Conservation (phyloP, 306 rosid genomes). For the Comarum palustre region DNA sequence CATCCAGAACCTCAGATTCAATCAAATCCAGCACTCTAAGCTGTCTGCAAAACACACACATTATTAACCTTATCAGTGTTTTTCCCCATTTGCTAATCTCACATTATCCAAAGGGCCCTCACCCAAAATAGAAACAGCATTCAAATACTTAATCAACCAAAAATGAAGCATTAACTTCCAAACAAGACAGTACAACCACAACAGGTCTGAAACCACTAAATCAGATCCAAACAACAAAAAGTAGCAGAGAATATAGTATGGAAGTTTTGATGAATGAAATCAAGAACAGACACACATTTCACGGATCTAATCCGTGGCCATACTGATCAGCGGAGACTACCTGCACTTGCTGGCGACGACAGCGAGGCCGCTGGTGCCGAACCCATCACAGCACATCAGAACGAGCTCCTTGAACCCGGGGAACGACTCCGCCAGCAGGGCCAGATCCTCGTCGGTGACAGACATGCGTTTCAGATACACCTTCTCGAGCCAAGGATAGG, state of each 20-base stretch:
- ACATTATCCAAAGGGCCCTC: neutral
- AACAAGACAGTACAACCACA: slow-evolving; percentile 7
- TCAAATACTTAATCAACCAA: neutral
- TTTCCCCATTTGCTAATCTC: slow-evolving; percentile 15
- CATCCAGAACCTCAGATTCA: slow-evolving; percentile 56
- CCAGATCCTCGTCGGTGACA: slow-evolving; percentile 61
- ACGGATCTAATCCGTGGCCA: too few species aligned
- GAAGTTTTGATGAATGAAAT: too few species aligned
- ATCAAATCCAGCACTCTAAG: slow-evolving; percentile 78
- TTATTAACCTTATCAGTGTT: neutral
- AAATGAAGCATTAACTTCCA: slow-evolving; percentile 7
- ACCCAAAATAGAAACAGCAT: neutral
- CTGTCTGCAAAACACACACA: slow-evolving; percentile 44
- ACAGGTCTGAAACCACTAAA: slow-evolving; percentile 21
- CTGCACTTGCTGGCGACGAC: slow-evolving; percentile 62
- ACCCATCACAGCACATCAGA: slow-evolving; percentile 77
- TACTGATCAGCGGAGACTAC: slow-evolving; percentile 19
- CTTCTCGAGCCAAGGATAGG: slow-evolving; percentile 84
- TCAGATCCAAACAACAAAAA: slow-evolving; percentile 21
- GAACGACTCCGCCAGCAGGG: slow-evolving; percentile 45
- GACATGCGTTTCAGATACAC: slow-evolving; percentile 76
- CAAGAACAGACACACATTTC: too few species aligned
- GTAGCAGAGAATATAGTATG: too few species aligned
- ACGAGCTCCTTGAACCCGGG: slow-evolving; percentile 62
- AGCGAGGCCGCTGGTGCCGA: slow-evolving; percentile 70